Evolutionary conservation across 257 asterid genomes (phyloP).

Genomic region (Asclepias syriaca): DNA sequence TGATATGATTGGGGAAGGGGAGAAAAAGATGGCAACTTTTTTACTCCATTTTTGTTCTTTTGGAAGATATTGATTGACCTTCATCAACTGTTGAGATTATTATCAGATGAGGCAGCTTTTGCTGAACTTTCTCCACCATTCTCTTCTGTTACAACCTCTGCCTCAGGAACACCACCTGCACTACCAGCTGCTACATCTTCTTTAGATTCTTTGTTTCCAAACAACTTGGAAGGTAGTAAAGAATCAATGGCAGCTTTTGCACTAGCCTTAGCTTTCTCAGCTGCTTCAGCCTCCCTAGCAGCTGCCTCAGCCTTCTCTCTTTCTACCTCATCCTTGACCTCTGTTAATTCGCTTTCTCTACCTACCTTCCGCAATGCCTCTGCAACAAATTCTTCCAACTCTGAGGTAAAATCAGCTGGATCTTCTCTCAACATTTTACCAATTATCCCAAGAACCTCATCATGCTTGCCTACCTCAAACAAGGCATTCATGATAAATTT

Average conservation of each 20-base stretch:
- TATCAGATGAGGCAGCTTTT: slow-evolving; percentile 16
- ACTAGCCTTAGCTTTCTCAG: slow-evolving; percentile 66
- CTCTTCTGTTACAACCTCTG: slow-evolving; percentile 19
- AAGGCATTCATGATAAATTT: slow-evolving; percentile 65
- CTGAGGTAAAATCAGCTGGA: slow-evolving; percentile 69
- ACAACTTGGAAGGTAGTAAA: slow-evolving; percentile 59
- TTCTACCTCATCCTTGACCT: slow-evolving; percentile 56
- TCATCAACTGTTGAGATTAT: neutral
- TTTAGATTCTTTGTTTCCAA: slow-evolving; percentile 40
- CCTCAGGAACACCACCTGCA: slow-evolving; percentile 25
- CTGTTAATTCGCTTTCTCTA: slow-evolving; percentile 68
- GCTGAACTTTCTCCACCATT: slow-evolving; percentile 21
- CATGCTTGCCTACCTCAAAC: slow-evolving; percentile 59
- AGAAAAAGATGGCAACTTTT: neutral
- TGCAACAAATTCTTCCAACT: slow-evolving; percentile 63
- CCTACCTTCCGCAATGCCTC: slow-evolving; percentile 64
- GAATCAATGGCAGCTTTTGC: slow-evolving; percentile 65
- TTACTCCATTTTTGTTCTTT: slow-evolving; percentile 16
- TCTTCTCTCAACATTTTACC: slow-evolving; percentile 76
- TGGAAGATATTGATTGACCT: slow-evolving; percentile 21
- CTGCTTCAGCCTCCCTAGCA: slow-evolving; percentile 74
- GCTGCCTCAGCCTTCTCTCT: slow-evolving; percentile 70
- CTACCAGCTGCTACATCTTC: slow-evolving; percentile 28
- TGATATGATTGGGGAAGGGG: too few relatives aligned
- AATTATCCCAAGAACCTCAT: slow-evolving; percentile 66